phyloP scores from a whole-genome alignment of 331 rosid genomes.

The Saraca asoca region DNA sequence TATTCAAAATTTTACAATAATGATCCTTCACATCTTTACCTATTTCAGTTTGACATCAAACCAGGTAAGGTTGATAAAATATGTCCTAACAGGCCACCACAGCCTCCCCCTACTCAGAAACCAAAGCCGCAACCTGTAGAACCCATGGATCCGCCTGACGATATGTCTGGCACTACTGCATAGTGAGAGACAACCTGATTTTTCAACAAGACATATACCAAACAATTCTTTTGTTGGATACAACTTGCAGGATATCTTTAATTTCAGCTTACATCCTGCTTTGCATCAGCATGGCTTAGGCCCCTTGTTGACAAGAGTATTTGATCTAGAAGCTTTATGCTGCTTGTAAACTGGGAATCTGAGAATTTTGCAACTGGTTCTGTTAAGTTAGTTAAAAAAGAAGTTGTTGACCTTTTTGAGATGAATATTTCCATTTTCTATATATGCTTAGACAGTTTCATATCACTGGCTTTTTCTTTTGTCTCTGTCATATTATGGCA shows the following conservation, averaged over 20 bases:
- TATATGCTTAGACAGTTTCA: too few relatives aligned
- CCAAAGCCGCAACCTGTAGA: constrained; percentile 44
- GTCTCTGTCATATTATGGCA: too few relatives aligned
- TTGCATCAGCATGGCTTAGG: constrained; percentile 17
- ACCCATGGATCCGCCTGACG: constrained; percentile 41
- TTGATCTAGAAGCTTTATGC: constrained; percentile 15
- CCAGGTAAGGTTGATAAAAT: constrained; percentile 58
- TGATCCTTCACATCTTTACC: constrained; percentile 25
- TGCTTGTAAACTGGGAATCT: constrained; percentile 13
- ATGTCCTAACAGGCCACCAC: constrained; percentile 64
- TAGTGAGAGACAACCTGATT: constrained; percentile 36
- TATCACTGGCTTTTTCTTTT: too few relatives aligned
- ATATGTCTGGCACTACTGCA: constrained; percentile 58
- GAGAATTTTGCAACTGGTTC: constrained; percentile 22
- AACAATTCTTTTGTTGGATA: constrained; percentile 33
- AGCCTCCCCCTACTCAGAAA: constrained; percentile 55
- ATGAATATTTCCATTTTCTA: too few relatives aligned
- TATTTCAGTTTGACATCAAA: constrained; percentile 61
- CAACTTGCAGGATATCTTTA: constrained; percentile 25
- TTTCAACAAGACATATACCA: constrained; percentile 14
- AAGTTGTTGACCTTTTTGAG: too few relatives aligned
- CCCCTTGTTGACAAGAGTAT: constrained; percentile 21
- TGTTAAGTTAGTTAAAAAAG: not conserved
- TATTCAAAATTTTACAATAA: too few relatives aligned
- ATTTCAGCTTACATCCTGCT: constrained; percentile 7